These are phyloP conservation scores for Hyphopichia burtonii DNA, from an alignment of 1,139 yeast species.

Conservation along the genomic window DNA sequence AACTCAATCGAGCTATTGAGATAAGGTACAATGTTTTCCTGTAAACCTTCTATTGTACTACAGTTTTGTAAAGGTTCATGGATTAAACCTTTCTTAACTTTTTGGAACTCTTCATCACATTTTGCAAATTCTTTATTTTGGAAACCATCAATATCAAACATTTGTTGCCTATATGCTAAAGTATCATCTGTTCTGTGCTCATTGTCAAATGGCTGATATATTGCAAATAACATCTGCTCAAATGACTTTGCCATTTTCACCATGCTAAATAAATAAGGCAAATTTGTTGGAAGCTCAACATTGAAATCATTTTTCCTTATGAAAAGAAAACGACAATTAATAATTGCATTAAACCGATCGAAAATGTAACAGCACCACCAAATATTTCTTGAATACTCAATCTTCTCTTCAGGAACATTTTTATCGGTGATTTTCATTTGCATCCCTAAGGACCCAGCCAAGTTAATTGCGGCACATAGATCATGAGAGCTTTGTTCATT, in stretches of 20 bases:
- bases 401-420: conserved; percentile 12
- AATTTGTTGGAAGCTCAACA: conserved; percentile 29
- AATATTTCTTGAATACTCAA: conserved; percentile 24
- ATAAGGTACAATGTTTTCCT: not conserved
- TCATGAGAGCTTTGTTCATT: conserved; percentile 39
- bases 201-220: conserved; percentile 22
- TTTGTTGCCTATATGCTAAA: conserved; percentile 13
- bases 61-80: not conserved
- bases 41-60: not conserved
- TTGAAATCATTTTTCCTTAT: conserved; percentile 30
- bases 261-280: conserved; percentile 22
- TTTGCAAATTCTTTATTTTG: conserved; percentile 24
- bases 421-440: conserved; percentile 26
- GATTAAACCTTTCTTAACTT: conserved; percentile 1
- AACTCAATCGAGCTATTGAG: conserved; percentile 20
- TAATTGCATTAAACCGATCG: conserved; percentile 34
- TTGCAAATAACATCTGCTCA: conserved; percentile 26
- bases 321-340: conserved; percentile 24
- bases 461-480: conserved; percentile 28
- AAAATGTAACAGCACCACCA: conserved; percentile 39
- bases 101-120: conserved; percentile 19
- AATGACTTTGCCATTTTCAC: conserved; percentile 26
- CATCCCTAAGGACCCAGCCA: conserved; percentile 30
- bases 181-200: conserved; percentile 11
- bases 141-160: conserved; percentile 26